Evolutionary conservation across 768 basidiomycete genomes (phyloP).

Genomic region (Asterophora parasitica): DNA sequence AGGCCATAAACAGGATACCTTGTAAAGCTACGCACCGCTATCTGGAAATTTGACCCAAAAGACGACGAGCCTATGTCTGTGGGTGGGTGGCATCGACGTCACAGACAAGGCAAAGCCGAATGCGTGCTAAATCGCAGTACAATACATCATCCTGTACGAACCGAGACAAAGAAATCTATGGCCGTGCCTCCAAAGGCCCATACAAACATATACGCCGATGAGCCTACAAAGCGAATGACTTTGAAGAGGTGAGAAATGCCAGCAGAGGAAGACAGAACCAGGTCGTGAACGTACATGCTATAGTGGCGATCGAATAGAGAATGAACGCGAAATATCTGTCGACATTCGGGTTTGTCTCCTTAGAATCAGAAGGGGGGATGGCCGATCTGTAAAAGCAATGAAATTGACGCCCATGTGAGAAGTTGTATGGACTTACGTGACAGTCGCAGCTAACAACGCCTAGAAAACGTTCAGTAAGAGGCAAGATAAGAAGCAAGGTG

Average conservation of each 20-base stretch:
- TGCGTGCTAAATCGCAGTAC: no score
- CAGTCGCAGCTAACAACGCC: slow-evolving; percentile 69
- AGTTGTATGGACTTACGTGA: slow-evolving; percentile 48
- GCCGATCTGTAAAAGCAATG: slow-evolving; percentile 29
- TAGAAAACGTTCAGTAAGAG: slow-evolving; percentile 23
- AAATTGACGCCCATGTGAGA: not conserved
- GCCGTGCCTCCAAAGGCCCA: no score
- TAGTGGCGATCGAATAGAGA: slow-evolving; percentile 80
- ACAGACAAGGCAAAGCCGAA: no score
- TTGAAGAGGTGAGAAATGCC: not conserved
- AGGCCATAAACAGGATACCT: no score
- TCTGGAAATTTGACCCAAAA: no score
- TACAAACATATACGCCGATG: slow-evolving; percentile 78
- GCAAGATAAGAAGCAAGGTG: not conserved
- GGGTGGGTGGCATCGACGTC: no score
- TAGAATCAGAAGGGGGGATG: slow-evolving; percentile 48
- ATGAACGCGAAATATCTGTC: slow-evolving; percentile 88
- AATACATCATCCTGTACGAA: no score
- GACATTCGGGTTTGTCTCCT: slow-evolving; percentile 47
- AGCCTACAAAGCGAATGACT: slow-evolving; percentile 86
- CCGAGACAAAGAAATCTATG: no score
- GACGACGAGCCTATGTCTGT: no score
- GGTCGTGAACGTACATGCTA: slow-evolving; percentile 65
- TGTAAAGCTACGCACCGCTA: no score
- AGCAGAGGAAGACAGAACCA: slow-evolving; percentile 1